Evolutionary conservation across 164 flowering plant genomes (phyloP).

Genomic region (Nymphaea thermarum): DNA sequence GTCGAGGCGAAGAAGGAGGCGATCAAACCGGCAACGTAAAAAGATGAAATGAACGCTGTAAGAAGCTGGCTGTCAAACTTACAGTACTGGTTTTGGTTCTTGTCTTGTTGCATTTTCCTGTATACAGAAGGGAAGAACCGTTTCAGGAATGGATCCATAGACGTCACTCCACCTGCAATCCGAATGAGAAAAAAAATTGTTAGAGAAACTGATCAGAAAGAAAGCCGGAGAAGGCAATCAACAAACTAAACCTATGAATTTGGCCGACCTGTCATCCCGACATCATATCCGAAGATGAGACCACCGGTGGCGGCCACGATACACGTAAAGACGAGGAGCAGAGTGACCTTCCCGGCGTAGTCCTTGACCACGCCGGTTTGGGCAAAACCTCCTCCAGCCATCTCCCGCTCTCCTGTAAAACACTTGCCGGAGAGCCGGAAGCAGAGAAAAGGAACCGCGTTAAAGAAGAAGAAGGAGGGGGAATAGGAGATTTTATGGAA

Average conservation of each 20-base stretch:
- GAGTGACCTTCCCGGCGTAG: slow-evolving; percentile 4
- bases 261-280: slow-evolving; percentile 8
- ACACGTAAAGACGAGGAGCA: slow-evolving; percentile 2
- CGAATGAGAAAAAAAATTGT: too few species aligned
- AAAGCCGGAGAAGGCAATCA: too few species aligned
- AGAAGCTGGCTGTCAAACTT: slow-evolving; percentile 14
- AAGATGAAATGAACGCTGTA: too few species aligned
- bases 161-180: slow-evolving; percentile 24
- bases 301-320: slow-evolving; percentile 6
- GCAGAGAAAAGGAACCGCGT: too few species aligned
- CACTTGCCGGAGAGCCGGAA: too few species aligned
- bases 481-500: too few species aligned
- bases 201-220: too few species aligned
- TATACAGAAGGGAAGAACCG: slow-evolving; percentile 22
- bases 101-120: slow-evolving; percentile 1
- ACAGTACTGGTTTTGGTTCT: slow-evolving; percentile 20
- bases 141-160: slow-evolving; percentile 19
- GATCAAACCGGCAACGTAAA: slow-evolving; percentile 20
- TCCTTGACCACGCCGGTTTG: background rate
- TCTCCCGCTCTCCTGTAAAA: too few species aligned
- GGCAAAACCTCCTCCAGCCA: slow-evolving; percentile 1
- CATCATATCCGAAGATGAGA: slow-evolving; percentile 8
- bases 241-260: too few species aligned
- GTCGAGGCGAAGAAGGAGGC: slow-evolving; percentile 21
- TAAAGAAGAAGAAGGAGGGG: too few species aligned